Conservation (phyloP, 2,329 filamentous ascomycete genomes). For the Epicoccum sorghinum region DNA sequence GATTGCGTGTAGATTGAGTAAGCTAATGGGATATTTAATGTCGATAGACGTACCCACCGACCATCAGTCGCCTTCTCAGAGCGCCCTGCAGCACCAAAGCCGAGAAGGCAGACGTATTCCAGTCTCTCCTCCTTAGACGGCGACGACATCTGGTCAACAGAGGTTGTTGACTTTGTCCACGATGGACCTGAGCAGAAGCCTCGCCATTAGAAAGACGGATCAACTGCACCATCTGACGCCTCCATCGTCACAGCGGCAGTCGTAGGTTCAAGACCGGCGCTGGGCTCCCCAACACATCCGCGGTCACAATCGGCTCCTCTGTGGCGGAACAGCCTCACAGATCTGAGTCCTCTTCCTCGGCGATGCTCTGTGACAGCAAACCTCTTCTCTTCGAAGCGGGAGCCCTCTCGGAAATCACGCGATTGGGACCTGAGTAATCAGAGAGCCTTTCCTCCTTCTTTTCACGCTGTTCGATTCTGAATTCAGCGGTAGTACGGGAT, state of each 20-base stretch:
- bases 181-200: not conserved
- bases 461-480: conserved; percentile 34
- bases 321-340: conserved; percentile 35
- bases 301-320: not conserved
- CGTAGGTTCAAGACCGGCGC: not conserved
- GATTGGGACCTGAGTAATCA: conserved; percentile 25
- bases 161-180: not conserved
- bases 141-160: not conserved
- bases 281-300: not conserved
- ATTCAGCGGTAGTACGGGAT: conserved; percentile 38
- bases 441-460: conserved; percentile 24
- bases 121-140: not conserved
- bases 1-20: not conserved
- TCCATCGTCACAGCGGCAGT: not conserved
- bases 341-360: conserved; percentile 71
- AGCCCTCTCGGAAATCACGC: conserved; percentile 39
- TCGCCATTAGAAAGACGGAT: not conserved
- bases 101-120: not conserved
- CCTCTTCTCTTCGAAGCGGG: conserved; percentile 46
- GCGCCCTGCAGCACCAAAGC: not conserved
- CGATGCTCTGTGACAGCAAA: conserved; percentile 69
- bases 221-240: not conserved
- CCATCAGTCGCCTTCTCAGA: not conserved
- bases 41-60: not conserved
- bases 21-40: not conserved